Percentiles rank a stretch among this genome's conserved stretches.
Evolutionary conservation across 768 basidiomycete species (phyloP).

Genomic region (Calvatia gigantea): DNA sequence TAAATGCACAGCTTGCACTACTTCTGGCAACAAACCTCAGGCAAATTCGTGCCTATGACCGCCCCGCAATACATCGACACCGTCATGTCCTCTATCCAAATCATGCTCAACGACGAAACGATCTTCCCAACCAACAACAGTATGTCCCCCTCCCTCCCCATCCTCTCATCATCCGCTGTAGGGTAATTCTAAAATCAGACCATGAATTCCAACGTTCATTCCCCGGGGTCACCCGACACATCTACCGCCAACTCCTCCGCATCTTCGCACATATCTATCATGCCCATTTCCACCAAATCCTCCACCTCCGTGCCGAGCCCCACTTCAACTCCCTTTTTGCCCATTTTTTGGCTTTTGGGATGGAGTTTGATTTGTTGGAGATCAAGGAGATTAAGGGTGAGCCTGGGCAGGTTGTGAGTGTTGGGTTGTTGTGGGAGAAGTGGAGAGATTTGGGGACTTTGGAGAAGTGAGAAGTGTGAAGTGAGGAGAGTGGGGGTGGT

Average conservation of each 20-base stretch:
- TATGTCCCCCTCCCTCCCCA: constrained; percentile 47
- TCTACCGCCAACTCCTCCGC: constrained; percentile 94
- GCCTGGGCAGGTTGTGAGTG: constrained; percentile 56
- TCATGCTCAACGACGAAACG: constrained; percentile 88
- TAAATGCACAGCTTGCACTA: constrained; percentile 87
- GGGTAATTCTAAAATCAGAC: constrained; percentile 41
- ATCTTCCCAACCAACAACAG: constrained; percentile 95
- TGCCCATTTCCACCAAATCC: constrained; percentile 86
- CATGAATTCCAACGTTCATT: constrained; percentile 86
- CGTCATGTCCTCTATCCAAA: constrained; percentile 98
- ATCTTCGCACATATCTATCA: constrained; percentile 98
- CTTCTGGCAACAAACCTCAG: constrained; percentile 94
- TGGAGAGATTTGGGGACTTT: constrained; percentile 85
- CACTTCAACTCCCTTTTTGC: constrained; percentile 98
- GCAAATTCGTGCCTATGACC: constrained; percentile 82
- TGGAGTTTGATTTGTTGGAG: constrained; percentile 89
- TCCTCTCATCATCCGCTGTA: constrained; percentile 56
- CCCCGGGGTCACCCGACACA: constrained; percentile 86
- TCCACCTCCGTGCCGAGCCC: constrained; percentile 90
- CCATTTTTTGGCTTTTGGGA: constrained; percentile 94
- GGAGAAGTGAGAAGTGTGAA: constrained; percentile 19
- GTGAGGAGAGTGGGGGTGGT: background rate
- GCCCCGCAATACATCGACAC: constrained; percentile 98
- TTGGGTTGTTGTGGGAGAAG: constrained; percentile 80
- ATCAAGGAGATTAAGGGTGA: constrained; percentile 83